Percentiles rank a stretch among this genome's conserved stretches.
phyloP scores from a whole-genome alignment of 495 filamentous ascomycete species.

The Aspergillus affinis region DNA sequence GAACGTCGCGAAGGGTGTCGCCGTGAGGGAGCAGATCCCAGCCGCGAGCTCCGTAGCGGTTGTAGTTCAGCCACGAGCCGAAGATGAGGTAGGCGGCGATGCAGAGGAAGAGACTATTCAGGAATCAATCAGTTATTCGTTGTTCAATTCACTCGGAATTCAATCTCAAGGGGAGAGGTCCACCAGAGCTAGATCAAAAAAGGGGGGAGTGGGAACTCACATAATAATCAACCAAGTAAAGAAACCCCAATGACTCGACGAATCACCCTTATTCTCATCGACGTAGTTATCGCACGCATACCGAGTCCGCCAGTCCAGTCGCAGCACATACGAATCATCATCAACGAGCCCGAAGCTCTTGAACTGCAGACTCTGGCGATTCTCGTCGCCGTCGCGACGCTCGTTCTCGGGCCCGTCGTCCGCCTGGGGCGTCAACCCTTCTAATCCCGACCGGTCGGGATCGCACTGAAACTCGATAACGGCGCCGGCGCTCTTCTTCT shows the following conservation, averaged over 20 bases:
- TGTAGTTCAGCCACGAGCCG: constrained; percentile 98
- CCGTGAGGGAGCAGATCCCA: constrained; percentile 95
- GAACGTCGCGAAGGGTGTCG: constrained; percentile 87
- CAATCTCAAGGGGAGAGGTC: neutral
- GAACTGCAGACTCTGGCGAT: constrained; percentile 64
- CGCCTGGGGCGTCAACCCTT: constrained; percentile 50
- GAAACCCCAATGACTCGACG: constrained; percentile 72
- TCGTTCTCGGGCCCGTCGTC: constrained; percentile 17
- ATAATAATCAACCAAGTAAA: constrained; percentile 97
- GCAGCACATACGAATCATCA: constrained; percentile 54
- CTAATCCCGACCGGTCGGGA: constrained; percentile 62
- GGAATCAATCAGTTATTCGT: no score
- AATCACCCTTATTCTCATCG: constrained; percentile 42
- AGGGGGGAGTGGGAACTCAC: constrained; percentile 52
- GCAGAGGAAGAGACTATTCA: constrained; percentile 69
- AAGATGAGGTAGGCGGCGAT: constrained; percentile 94
- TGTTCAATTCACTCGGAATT: neutral
- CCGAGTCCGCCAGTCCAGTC: constrained; percentile 80
- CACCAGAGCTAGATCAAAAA: neutral
- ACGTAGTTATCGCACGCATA: constrained; percentile 70
- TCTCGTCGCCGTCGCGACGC: constrained; percentile 26
- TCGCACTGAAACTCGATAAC: constrained; percentile 87
- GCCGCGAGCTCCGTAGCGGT: constrained; percentile 88
- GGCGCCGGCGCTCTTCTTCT: constrained; percentile 59
- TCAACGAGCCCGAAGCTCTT: constrained; percentile 61